Evolutionary conservation across 345 rosid genomes (phyloP).

Genomic region (Eutrema heterophyllum): DNA sequence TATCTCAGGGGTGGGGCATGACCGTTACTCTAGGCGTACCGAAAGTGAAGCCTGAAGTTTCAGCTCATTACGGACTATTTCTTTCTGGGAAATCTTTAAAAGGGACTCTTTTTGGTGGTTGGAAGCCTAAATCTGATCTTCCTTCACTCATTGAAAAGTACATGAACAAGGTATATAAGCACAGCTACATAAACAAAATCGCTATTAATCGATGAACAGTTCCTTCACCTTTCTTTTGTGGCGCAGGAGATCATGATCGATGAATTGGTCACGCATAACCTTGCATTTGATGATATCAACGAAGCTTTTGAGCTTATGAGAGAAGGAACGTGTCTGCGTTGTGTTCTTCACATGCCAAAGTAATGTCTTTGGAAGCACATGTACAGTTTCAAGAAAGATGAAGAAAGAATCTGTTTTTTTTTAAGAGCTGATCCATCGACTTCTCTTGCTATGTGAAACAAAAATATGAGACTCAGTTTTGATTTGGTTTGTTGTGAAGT

Average conservation of each 20-base stretch:
- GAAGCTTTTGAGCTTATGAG: conserved; percentile 73
- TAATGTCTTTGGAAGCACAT: conserved; percentile 6
- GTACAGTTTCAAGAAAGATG: not conserved
- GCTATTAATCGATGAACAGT: not conserved
- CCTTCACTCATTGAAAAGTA: conserved; percentile 74
- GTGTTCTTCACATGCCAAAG: conserved; percentile 75
- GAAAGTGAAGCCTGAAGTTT: conserved; percentile 65
- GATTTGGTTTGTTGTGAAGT: not conserved
- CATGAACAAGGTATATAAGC: conserved; percentile 53
- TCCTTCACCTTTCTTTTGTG: not conserved
- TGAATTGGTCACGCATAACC: conserved; percentile 65
- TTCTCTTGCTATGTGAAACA: not conserved
- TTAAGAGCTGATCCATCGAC: not conserved
- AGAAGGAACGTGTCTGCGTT: conserved; percentile 77
- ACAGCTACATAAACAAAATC: not conserved
- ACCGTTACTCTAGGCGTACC: conserved; percentile 93
- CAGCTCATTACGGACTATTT: conserved; percentile 71
- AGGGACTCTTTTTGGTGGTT: conserved; percentile 84
- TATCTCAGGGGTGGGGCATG: conserved; percentile 81
- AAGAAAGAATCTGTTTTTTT: not conserved
- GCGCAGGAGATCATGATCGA: conserved; percentile 71
- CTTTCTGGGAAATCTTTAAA: conserved; percentile 70
- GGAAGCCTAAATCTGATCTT: conserved; percentile 89
- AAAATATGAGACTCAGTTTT: not conserved
- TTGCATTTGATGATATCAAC: conserved; percentile 68